Percentiles rank a stretch among this genome's conserved stretches.
phyloP scores from a whole-genome alignment of 495 filamentous ascomycete genomes.

The Neurospora sp. region DNA sequence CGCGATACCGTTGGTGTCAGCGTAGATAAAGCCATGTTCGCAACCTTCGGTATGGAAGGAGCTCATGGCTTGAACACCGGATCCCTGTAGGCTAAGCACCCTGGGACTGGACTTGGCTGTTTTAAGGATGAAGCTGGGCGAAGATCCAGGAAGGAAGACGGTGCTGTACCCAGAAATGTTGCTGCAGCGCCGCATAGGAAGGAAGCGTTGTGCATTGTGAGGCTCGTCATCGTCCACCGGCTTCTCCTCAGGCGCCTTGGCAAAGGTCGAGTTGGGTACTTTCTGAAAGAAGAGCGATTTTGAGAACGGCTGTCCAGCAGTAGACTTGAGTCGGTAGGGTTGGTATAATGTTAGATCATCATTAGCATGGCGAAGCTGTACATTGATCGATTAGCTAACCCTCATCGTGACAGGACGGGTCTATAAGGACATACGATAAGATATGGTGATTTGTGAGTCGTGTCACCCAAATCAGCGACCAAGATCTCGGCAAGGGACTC shows the following conservation, averaged over 20 bases:
- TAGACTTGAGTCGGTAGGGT: conserved; percentile 46
- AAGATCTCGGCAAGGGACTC: conserved; percentile 68
- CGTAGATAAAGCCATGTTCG: conserved; percentile 70
- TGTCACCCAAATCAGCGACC: conserved; percentile 75
- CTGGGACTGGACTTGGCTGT: conserved; percentile 64
- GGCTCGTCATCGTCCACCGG: conserved; percentile 28
- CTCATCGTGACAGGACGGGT: neutral
- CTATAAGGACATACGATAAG: conserved; percentile 49
- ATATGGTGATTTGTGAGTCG: conserved; percentile 57
- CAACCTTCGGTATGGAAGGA: conserved; percentile 64
- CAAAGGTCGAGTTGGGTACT: conserved; percentile 50
- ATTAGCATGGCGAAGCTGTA: conserved; percentile 60
- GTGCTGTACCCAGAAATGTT: conserved; percentile 67
- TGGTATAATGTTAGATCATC: conserved; percentile 85
- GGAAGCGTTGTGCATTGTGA: conserved; percentile 15
- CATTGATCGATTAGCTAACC: conserved; percentile 1
- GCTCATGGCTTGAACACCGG: conserved; percentile 54
- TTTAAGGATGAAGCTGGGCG: conserved; percentile 70
- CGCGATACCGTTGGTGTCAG: conserved; percentile 56
- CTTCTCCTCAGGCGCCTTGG: conserved; percentile 37
- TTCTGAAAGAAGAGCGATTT: conserved; percentile 63
- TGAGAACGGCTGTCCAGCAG: conserved; percentile 21
- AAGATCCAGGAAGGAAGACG: conserved; percentile 69
- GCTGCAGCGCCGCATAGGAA: conserved; percentile 49
- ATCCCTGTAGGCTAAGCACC: conserved; percentile 58